Evolutionary conservation across 1,284 basidiomycete species (phyloP), one percentile per base, ranked within the genome.

Genomic region (Thecaphora thlaspeos): DNA sequence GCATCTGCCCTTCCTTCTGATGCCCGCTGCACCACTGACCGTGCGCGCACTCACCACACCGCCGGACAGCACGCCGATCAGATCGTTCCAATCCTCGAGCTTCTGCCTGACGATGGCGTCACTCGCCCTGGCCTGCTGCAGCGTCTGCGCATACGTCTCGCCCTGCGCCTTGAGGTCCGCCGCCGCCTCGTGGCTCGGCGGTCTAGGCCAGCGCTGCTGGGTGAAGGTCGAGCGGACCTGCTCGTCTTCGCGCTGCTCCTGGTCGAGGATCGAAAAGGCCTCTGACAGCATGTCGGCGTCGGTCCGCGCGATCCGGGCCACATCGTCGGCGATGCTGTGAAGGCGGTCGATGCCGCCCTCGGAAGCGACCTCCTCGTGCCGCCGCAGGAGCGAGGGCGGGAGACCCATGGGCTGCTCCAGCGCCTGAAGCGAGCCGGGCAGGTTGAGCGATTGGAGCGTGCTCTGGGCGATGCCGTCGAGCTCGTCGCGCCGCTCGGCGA

Each of bases 241-340:
- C 42, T 91, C 90, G 70, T 96, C 91, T 75, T 93, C 90, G 4
- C 87, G 87, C 18, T 88, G 88, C 79, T 97, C 93, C 48, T 85
- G 85, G 68, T 94, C 91, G 11, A 97, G 81, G 14, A 92, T 85
- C 68, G 91, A 90, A 81, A 91, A 83, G 0, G 90, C 86, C 89
- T 95, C 75, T 0, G 22, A 91, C 10, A 97, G 77, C 17, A 89
- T 80, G 22, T 82, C 80, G 46, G 82, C 80, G 69, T 88, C 86
- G 14, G 85, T 83, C 45, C 82, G 80, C 0, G 87, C 84, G 2
- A 93, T 81, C 39, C 83, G 82, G 41, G 87, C 82, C 0, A 93
- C 85, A 68, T 90, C 86, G 47, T 87, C 84, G 36, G 94, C 82
- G 36, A 87, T 84, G 10, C 83, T 81, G 64, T 87, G 84, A 19